These are phyloP conservation scores for Pseudozyma sp. DNA, from an alignment of 1,284 basidiomycete genomes.

Conservation along the genomic window DNA sequence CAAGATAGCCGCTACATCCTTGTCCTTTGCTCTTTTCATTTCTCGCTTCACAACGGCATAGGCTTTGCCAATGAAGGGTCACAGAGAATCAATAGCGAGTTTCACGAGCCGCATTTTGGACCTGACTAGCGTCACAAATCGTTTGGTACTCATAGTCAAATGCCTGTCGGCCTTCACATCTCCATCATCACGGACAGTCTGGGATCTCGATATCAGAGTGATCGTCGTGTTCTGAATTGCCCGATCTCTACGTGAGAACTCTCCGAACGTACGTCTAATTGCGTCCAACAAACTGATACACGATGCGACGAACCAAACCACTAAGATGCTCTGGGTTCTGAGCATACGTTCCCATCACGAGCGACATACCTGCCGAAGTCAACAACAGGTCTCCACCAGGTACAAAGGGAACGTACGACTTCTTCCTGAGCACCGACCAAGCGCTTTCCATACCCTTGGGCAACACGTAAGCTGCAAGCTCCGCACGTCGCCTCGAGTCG, in stretches of 20 bases:
- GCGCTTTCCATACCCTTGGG: conserved; percentile 79
- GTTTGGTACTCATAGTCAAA: too few species aligned
- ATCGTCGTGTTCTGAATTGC: too few species aligned
- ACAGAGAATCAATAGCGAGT: too few species aligned
- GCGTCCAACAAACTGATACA: conserved; percentile 75
- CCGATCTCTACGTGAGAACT: too few species aligned
- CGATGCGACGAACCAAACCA: conserved; percentile 83
- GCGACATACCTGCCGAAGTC: conserved; percentile 81
- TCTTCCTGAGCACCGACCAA: conserved; percentile 83
- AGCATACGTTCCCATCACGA: conserved; percentile 87
- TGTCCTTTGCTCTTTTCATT: neutral
- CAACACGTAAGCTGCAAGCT: conserved; percentile 93
- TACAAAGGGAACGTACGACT: conserved; percentile 79
- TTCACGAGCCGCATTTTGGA: too few species aligned
- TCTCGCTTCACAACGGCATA: neutral
- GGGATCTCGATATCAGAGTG: too few species aligned
- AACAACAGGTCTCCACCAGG: conserved; percentile 77
- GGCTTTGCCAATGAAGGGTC: neutral
- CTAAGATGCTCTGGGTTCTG: conserved; percentile 90
- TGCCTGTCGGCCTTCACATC: too few species aligned
- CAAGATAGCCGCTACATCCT: conserved; percentile 1
- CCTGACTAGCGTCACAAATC: too few species aligned
- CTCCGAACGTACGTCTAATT: conserved; percentile 31
- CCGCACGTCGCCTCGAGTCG: conserved; percentile 81
- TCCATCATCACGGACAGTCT: too few species aligned